Base-by-base conservation (phyloP, 2,329 filamentous ascomycete species). In the Coleophoma crateriformis region DNA sequence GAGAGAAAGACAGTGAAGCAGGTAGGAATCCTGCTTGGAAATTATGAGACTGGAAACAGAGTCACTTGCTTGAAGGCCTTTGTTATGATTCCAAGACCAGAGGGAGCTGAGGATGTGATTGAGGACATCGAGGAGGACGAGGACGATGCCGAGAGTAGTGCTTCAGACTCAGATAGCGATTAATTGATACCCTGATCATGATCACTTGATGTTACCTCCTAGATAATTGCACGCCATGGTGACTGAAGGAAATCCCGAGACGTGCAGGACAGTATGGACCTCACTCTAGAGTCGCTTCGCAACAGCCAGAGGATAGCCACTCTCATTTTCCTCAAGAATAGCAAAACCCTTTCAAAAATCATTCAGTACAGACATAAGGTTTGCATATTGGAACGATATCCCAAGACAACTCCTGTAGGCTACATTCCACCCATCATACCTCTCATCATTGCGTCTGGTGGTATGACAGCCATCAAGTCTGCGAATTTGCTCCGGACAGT, bases 41-140 rank as follows among this genome's bases (percentile, higher is more conserved):
- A 79, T 33, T 94, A 94, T 62, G 86, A 91, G 68, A 96, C 91
- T 19, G 84, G 85, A 42, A 91, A 92, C 65, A 77, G 94, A 50
- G 90, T 97, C 58, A 97, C 91, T 35, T 97, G 94, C 65, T 64
- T 97, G 61, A 84, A 82, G 59, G 86, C 86, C 19, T 97, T 95
- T 71, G 73, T 88, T 55, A 95, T 97, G 89, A 79, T 88, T 67
- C 78, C 83, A 59, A 73, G 77, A 43, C 78, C 81, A 14, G 81
- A 83, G 38, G 78, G 77, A 19, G 72, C 75, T 41, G 82, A 82
- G 58, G 81, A 80, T 33, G 60, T 60, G 14, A 46, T 44, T 8
- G 44, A 54, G 17, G 58, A 58, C 42, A 54, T 56, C 27, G 55
- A 60, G n/a, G 59, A 57, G 22, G 54, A 54, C 11, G 57, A 56